Evolutionary conservation across 108 stramenopile species (phyloP).

Genomic region (Nitzschia putrida): DNA sequence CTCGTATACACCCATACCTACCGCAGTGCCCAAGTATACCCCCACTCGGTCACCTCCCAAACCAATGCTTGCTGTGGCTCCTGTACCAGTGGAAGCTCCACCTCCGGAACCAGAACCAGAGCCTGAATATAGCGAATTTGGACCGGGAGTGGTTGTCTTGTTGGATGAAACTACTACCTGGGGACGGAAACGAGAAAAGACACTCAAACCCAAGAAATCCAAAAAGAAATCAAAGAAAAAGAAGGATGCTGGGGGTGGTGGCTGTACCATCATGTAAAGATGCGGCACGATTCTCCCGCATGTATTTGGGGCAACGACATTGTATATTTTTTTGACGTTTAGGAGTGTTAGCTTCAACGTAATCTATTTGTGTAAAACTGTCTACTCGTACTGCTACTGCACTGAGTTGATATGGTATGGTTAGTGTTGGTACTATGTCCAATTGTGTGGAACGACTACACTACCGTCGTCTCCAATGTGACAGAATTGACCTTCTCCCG

Average conservation of each 20-base stretch:
- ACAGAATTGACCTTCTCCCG: conserved; percentile 62
- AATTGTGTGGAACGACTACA: conserved; percentile 70
- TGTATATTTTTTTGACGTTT: not conserved
- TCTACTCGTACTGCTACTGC: not conserved
- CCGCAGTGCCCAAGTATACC: not conserved
- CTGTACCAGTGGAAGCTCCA: not conserved
- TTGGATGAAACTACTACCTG: conserved; percentile 16
- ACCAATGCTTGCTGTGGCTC: not conserved
- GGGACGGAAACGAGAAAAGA: conserved; percentile 22
- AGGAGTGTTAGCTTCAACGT: not conserved
- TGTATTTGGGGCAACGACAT: not conserved
- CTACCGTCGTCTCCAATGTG: conserved; percentile 83
- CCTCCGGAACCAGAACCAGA: not conserved
- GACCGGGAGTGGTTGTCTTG: conserved; percentile 3
- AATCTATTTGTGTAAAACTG: not conserved
- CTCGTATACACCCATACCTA: conserved; percentile 7
- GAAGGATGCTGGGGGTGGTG: not conserved
- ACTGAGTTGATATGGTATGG: not conserved
- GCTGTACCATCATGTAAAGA: conserved; percentile 17
- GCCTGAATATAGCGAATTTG: not conserved
- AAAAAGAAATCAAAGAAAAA: conserved; percentile 1
- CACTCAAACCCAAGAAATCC: conserved; percentile 13
- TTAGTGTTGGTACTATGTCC: conserved; percentile 20
- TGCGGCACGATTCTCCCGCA: too few relatives aligned
- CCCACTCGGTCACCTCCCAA: conserved; percentile 2